Base-by-base conservation (phyloP, 805 yeast species). In the Candida takata region DNA sequence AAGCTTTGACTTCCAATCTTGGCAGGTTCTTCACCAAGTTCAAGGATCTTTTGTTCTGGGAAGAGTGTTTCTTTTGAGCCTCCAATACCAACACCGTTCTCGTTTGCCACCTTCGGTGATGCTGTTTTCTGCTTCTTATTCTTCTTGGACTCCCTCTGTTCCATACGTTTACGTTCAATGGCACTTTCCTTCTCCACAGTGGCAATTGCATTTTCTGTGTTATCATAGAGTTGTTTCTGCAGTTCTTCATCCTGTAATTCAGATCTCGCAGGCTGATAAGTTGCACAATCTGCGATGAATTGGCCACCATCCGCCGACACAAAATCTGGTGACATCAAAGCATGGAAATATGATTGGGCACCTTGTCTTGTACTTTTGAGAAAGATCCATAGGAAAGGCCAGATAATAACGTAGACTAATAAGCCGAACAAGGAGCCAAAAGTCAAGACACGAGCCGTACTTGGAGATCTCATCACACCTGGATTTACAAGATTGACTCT, bases 401-500 rank as follows among this genome's bases (percentile, higher is more conserved):
- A 84, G 29, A 81, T 38, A 3, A 87, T 7, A 21, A 87, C 41
- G 52, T 90, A 79, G 0, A 85, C 8, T 5, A 87, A 42, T 24
- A 83, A 58, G 3, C 85, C 79, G 45, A 66, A 48, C 3, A 90
- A 47, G 0, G 84, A 66, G 1, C 97, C 97, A 61, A 84, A 70
- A 14, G 92, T 76, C 5, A 86, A 39, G 24, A 79, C 74, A 38
- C 96, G 70, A 47, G 92, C 76, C 27, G 90, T 79, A 18, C 94
- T 76, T 3, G 95, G 84, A 2, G 95, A 77, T 47, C 97, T 71
- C 82, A 85, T 84, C 24, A 88, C 48, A 1, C 98, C 98, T 0
- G 99, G 97, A 52, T 92, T 92, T 5, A 84, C 92, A 36, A 86
- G 52, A 39, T 80, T 72, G 16, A 86, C 70, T 34, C 79, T 71